These are phyloP conservation scores for Malus orientalis DNA, from an alignment of 306 rosid species.

Conservation along the genomic window DNA sequence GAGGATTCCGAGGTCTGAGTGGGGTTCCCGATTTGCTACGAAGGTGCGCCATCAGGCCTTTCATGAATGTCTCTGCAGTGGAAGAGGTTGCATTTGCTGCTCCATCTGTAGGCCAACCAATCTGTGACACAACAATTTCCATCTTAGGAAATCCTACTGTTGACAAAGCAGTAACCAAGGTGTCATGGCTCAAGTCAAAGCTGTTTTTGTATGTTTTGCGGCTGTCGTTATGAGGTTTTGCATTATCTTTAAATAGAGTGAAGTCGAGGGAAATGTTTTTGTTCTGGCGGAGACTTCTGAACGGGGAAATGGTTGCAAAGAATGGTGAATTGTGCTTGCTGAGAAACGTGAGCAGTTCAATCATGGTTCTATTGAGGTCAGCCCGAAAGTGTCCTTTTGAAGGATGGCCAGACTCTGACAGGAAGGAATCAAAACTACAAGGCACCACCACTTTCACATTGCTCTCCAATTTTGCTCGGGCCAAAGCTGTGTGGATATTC, in stretches of 20 bases:
- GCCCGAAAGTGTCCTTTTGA: conserved; percentile 62
- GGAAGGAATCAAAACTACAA: conserved; percentile 75
- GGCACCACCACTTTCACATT: conserved; percentile 86
- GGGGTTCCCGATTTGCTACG: conserved; percentile 61
- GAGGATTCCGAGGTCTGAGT: conserved; percentile 54
- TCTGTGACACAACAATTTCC: conserved; percentile 66
- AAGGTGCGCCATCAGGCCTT: conserved; percentile 62
- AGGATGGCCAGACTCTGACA: conserved; percentile 50
- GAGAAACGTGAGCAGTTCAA: conserved; percentile 73
- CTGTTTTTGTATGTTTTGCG: conserved; percentile 63
- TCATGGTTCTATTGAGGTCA: conserved; percentile 76
- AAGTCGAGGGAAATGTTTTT: conserved; percentile 73
- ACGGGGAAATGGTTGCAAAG: conserved; percentile 77
- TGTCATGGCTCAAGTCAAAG: conserved; percentile 72
- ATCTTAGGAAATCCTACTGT: conserved; percentile 51
- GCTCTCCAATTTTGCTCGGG: conserved; percentile 52
- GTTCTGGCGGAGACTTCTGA: conserved; percentile 40
- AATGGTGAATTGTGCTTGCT: conserved; percentile 60
- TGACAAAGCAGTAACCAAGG: conserved; percentile 48
- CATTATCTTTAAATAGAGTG: conserved; percentile 58
- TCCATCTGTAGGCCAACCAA: conserved; percentile 99
- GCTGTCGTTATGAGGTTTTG: conserved; percentile 50
- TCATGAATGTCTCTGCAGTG: conserved; percentile 67
- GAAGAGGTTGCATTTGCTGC: conserved; percentile 53
- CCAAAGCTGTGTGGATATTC: conserved; percentile 66